Evolutionary conservation across 2,329 filamentous ascomycete genomes (phyloP), one percentile per base, ranked within the genome.

Genomic region (Neophaeococcomyces aloes): DNA sequence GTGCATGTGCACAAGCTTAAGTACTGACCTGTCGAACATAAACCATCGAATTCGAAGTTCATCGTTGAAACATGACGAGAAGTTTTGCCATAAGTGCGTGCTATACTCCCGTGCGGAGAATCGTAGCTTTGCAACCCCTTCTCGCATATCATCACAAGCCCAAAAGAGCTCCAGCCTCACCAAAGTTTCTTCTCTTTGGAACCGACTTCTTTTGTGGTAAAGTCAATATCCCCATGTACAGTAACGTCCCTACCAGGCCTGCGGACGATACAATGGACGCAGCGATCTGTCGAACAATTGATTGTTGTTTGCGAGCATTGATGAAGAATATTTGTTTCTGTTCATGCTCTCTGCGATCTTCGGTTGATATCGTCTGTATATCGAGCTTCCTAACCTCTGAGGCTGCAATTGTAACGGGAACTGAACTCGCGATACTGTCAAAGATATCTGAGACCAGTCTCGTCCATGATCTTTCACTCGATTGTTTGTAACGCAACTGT

Each of bases 181-280:
- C 54, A 48, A 55, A 55, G 34, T 30, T 44, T 29, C 45, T 47
- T 30, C 32, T 41, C 31, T n/a, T 25, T 15, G 23, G 29, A 15
- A 32, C 14, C 35, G 44, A n/a, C 31, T 29, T 36, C 21, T 36
- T 33, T 13, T 21, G 21, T 11, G 41, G 52, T 10, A 53, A 44
- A n/a, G 49, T 49, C 11, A 62, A 52, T 2, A 60, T 44, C 14
- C 58, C 63, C 41, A 59, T 50, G 41, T 61, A 58, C 27, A 59
- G 52, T 55, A 57, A 27, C 3, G 50, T 54, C 49, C 57, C 59
- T 14, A 59, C 45, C 23, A 59, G 49, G n/a, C 58, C 33, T 2
- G 53, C 57, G 1, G 59, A 46, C 13, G 33, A 34, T 8, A 41
- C 23, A 31, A 40, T 25, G 8, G 41, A 40, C 5, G 39, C 29